Evolutionary conservation across 495 filamentous ascomycete species (phyloP), one percentile per base, ranked within the genome.

Genomic region (Trichoderma erinaceum): DNA sequence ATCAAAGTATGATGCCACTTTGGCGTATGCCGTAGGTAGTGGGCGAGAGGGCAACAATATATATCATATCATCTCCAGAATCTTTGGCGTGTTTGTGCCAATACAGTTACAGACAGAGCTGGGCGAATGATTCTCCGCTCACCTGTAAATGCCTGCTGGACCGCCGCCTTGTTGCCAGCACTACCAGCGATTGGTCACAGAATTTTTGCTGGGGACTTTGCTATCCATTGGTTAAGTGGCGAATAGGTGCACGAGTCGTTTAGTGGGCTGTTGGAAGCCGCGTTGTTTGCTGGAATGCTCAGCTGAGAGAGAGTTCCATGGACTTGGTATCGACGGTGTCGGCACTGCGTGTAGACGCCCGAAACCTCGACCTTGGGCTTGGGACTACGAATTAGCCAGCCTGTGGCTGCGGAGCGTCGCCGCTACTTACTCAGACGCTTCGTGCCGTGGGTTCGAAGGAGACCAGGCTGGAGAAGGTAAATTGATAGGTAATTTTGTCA

Each of bases 261-360:
- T 61, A 25, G 56, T 25, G 23, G 25, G 50, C 50, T 21, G 18
- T 56, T 56, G 11, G n/a, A 23, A 56, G 21, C 10, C 18, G 21
- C 7, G 56, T 21, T 61, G 56, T 61, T 61, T 56, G 56, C 56
- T 32, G 56, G 56, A 61, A 61, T 61, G 23, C 56, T 32, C 56
- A 27, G 56, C 56, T 29, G 23, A 27, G 27, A 61, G 23, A n/a
- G 23, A 61, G 56, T 27, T 61, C 56, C 56, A 16, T 61, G 56
- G 56, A 27, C 56, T 61, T 61, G 56, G 56, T 61, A 61, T 61
- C 56, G 56, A 61, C 27, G 23, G 21, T 25, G 3, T 21, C 23
- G 44, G 44, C n/a, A 48, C 44, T 48, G 13, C 44, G 44, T n/a
- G 44, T 48, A 48, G 44, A 48, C n/a, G 44, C 44, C 44, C 44